Percentiles rank a stretch among this genome's conserved stretches.
Evolutionary conservation across 495 filamentous ascomycete genomes (phyloP).

Genomic region (Xylaria castorea): DNA sequence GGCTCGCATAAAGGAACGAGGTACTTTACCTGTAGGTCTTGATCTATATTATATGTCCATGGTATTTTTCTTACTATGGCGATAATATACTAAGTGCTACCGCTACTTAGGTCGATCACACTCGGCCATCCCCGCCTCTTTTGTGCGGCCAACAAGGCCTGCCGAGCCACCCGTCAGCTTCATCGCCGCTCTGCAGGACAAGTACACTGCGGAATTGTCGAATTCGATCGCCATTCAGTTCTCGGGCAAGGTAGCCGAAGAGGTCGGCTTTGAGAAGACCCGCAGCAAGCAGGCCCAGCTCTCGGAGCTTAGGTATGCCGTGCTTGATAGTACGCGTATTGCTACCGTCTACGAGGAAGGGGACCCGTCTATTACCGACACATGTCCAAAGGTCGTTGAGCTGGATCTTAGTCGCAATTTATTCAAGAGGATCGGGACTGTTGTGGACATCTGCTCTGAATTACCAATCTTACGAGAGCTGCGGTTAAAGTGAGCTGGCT

Average conservation of each 20-base stretch:
- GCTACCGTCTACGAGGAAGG: constrained; percentile 43
- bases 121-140: constrained; percentile 76
- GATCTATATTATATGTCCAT: neutral
- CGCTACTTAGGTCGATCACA: constrained; percentile 68
- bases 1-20: constrained; percentile 77
- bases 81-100: neutral
- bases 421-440: constrained; percentile 67
- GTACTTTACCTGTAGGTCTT: constrained; percentile 80
- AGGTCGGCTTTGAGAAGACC: constrained; percentile 96
- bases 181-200: constrained; percentile 77
- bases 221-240: constrained; percentile 65
- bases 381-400: constrained; percentile 72
- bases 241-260: constrained; percentile 86
- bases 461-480: constrained; percentile 68
- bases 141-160: constrained; percentile 78
- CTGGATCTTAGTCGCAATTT: constrained; percentile 89
- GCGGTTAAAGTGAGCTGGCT: constrained; percentile 68
- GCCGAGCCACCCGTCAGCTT: constrained; percentile 72
- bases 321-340: constrained; percentile 78
- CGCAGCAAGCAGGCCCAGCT: constrained; percentile 77
- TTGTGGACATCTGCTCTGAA: constrained; percentile 71
- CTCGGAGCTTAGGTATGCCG: constrained; percentile 75
- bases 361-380: constrained; percentile 51
- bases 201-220: constrained; percentile 72
- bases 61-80: neutral